These are phyloP conservation scores for Rubroshorea leprosula DNA, from an alignment of 345 rosid genomes.

Conservation along the genomic window DNA sequence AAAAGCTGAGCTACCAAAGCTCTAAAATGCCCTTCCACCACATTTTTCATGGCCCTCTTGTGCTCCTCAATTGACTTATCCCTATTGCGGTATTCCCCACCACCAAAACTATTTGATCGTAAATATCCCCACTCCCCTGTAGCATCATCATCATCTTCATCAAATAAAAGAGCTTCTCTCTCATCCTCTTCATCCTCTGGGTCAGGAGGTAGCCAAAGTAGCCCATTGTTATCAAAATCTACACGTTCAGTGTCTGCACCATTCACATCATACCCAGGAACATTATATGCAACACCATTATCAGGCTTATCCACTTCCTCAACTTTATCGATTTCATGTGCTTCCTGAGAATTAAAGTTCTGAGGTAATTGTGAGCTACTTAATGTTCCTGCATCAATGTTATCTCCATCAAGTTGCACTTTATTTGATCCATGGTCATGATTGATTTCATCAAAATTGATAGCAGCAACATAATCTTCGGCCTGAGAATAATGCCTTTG, in stretches of 20 bases:
- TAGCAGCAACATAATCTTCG: conserved; percentile 46
- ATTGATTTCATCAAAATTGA: conserved; percentile 38
- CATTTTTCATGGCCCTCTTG: conserved; percentile 61
- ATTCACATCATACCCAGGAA: conserved; percentile 39
- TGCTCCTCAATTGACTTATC: conserved; percentile 62
- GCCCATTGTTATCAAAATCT: conserved; percentile 79
- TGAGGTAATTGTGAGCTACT: conserved; percentile 40
- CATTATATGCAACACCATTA: conserved; percentile 44
- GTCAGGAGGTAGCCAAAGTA: conserved; percentile 89
- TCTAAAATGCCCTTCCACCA: conserved; percentile 86
- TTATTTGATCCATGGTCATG: conserved; percentile 41
- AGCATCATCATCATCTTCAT: conserved; percentile 59
- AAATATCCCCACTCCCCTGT: conserved; percentile 78
- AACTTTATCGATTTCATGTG: conserved; percentile 27
- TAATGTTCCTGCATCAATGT: conserved; percentile 30
- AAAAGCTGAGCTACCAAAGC: conserved; percentile 79
- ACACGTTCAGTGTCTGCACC: conserved; percentile 55
- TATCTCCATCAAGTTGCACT: conserved; percentile 42
- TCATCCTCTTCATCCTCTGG: conserved; percentile 96
- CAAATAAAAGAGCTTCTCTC: conserved; percentile 64
- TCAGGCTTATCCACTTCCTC: conserved; percentile 31
- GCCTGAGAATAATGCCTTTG: conserved; percentile 41
- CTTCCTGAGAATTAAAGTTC: conserved; percentile 34
- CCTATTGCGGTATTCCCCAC: conserved; percentile 48
- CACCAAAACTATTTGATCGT: conserved; percentile 61